Evolutionary conservation across 2,329 filamentous ascomycete genomes (phyloP).

Genomic region (Colletotrichum theobromicola): DNA sequence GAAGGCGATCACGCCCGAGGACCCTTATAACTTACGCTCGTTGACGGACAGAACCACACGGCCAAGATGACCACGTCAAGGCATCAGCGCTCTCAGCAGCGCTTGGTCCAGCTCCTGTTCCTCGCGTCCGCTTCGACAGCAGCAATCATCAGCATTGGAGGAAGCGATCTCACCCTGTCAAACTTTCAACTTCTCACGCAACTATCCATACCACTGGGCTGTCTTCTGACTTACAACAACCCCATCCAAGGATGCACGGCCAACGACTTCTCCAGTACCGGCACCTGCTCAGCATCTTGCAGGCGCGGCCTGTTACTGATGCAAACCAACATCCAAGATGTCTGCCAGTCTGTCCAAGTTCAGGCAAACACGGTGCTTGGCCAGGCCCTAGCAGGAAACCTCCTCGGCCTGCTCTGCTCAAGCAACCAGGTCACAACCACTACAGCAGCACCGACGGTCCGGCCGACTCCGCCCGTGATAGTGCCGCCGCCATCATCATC

Average conservation of each 20-base stretch:
- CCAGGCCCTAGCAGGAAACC: slow-evolving; percentile 38
- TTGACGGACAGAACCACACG: neutral
- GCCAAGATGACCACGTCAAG: slow-evolving; percentile 3
- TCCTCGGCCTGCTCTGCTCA: slow-evolving; percentile 41
- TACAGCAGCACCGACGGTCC: neutral
- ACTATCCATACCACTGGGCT: slow-evolving; percentile 39
- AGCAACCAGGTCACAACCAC: neutral
- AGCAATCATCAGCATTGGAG: neutral
- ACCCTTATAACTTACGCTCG: neutral
- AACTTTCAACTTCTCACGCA: slow-evolving; percentile 46
- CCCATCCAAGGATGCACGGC: slow-evolving; percentile 41
- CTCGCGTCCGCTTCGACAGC: slow-evolving; percentile 9
- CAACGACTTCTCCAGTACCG: slow-evolving; percentile 39
- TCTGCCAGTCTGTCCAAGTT: slow-evolving; percentile 28
- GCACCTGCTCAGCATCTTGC: slow-evolving; percentile 43
- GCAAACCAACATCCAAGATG: slow-evolving; percentile 32
- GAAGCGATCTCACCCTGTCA: slow-evolving; percentile 30
- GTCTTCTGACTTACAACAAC: slow-evolving; percentile 46
- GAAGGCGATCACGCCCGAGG: neutral
- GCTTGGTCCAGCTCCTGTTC: neutral
- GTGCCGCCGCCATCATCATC: neutral
- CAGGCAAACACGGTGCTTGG: slow-evolving; percentile 38
- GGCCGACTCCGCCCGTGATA: neutral
- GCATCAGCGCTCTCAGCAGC: neutral
- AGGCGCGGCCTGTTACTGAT: slow-evolving; percentile 29